Evolutionary conservation across 345 rosid species (phyloP), one percentile per base, ranked within the genome.

Genomic region (Eucalyptus albens): DNA sequence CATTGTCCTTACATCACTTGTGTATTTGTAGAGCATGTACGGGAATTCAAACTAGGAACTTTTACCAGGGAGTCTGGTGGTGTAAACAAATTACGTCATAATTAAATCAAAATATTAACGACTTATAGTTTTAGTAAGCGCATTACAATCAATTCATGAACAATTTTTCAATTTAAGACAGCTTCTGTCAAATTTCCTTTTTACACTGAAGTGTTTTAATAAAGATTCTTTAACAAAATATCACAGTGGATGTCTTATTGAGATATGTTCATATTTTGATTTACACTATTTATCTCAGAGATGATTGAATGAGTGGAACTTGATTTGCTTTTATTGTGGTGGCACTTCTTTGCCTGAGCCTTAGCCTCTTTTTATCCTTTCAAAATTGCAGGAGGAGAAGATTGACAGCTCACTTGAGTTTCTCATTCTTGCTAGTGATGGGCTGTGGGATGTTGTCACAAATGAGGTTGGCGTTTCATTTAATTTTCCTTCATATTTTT

Each of bases 351-450:
- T n/a, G 37, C 45, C 15, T 72, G 82, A 72, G 26, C 82, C 50
- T 83, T 60, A 47, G 14, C 72, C 16, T 86, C n/a, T 27, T 33
- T 8, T 22, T 31, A 51, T 89, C 83, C n/a, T 47, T 27, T 9
- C 87, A 60, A 92, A 88, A 82, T 92, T 93, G 93, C 95, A 98
- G 99, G 99, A 98, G 94, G 99, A 95, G 90, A 95, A 95, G 88
- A 91, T 98, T 45, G 99, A 98, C 93, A 94, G 95, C 95, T 94
- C 99, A 45, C 99, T 97, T 4, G 99, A 98, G 93, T 98, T 98
- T 92, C 99, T 98, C 89, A 97, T 98, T 88, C 99, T 98, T 92
- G 99, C 99, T 24, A 98, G 99, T 91, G 99, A 98, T 94, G 99
- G 99, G 89, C 92, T 97, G 44, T 98, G 99, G 99, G 99, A 98